phyloP scores from a whole-genome alignment of 1,284 basidiomycete species.

The Peniophora sp. region DNA sequence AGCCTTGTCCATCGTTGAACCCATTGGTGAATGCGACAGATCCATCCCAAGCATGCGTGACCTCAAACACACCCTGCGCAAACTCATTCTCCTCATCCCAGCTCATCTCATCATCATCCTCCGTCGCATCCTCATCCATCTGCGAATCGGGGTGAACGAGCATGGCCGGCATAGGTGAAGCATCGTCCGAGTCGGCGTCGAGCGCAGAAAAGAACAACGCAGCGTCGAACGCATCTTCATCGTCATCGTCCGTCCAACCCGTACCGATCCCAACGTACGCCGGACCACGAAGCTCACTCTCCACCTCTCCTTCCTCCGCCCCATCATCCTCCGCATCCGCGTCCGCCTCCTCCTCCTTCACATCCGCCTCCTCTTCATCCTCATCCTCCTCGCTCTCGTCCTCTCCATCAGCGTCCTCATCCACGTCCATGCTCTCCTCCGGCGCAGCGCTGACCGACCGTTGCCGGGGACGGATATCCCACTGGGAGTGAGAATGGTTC shows the following conservation, averaged over 20 bases:
- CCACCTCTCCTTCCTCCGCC: constrained; percentile 33
- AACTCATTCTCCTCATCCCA: constrained; percentile 12
- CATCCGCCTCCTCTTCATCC: constrained; percentile 27
- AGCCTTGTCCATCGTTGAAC: constrained; percentile 37
- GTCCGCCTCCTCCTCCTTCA: constrained; percentile 21
- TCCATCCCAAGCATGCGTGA: constrained; percentile 65
- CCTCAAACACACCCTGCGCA: constrained; percentile 33
- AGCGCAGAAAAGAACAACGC: constrained; percentile 74
- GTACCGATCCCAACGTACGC: constrained; percentile 51
- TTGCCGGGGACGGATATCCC: constrained; percentile 63
- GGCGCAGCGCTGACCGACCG: constrained; percentile 47
- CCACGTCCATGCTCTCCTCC: constrained; percentile 21
- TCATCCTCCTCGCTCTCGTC: constrained; percentile 45
- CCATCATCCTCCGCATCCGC: constrained; percentile 36
- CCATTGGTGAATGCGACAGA: constrained; percentile 64
- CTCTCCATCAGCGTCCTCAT: constrained; percentile 34
- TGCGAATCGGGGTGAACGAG: constrained; percentile 15
- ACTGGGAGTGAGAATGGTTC: constrained; percentile 29
- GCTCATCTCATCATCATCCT: constrained; percentile 20
- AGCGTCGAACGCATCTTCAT: constrained; percentile 69
- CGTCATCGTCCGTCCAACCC: constrained; percentile 58
- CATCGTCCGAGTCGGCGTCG: constrained; percentile 36
- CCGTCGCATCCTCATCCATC: constrained; percentile 17
- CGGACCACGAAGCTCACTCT: constrained; percentile 22
- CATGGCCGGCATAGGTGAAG: constrained; percentile 24